Evolutionary conservation across 352 stramenopile genomes (phyloP), one percentile per base, ranked within the genome.

Genomic region (Phytophthora citricola): DNA sequence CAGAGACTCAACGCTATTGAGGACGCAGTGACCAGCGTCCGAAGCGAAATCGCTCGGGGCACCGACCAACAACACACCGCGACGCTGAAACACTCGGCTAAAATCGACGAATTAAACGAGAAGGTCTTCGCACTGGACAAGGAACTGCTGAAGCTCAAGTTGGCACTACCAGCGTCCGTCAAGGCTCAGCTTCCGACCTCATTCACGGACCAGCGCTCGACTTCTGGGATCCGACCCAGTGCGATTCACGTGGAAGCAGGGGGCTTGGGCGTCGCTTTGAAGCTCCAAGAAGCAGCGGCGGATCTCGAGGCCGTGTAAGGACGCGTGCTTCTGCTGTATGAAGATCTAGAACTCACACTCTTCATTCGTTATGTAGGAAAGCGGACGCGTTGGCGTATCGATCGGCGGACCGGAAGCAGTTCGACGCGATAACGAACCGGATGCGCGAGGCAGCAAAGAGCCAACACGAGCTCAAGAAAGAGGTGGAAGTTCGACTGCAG

Each of bases 81-180:
- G 8, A 71, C 69, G 4, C 69, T 78, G 27, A 66, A 48, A 5
- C 44, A 80, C 6, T 22, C 61, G 7, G 46, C 45, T 2, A 73
- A 78, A 17, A 40, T 85, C 3, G 50, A 68, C 1, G 76, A 79
- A 2, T 51, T 92, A 20, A 79, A 90, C 41, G 81, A 89, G 31
- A 87, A 84, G 32, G 40, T 90, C 1, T 90, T 92, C 53, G 36
- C 40, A 1, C 40, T 90, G 29, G 81, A 92, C 55, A 92, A 90
- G 57, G 81, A 90, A 41, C 36, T 90, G 15, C 81, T 92, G 27
- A 87, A 81, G 57, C 20, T 90, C 36, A 89, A 89, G 50, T 70
- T 92, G 34, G 68, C 66, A 20, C 50, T 90, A 0, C 83, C 83
- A 38, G 74, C 77, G n/a, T 71, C 67, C 0, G 47, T 81, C 27